These are phyloP conservation scores for Phascolomyces articulosus DNA, from an alignment of 371 early-diverging fungal species.

Conservation along the genomic window DNA sequence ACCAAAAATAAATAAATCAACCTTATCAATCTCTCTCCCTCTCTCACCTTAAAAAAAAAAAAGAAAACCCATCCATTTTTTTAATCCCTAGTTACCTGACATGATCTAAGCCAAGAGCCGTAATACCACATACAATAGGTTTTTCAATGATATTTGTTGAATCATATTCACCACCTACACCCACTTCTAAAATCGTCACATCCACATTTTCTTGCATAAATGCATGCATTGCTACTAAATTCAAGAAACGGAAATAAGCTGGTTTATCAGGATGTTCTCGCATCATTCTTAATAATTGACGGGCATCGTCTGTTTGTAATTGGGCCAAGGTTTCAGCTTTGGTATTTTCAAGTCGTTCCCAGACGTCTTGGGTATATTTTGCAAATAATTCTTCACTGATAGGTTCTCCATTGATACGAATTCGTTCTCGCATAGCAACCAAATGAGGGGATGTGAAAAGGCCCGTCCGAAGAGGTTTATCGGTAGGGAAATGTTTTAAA, in stretches of 20 bases:
- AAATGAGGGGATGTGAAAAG: slow-evolving; percentile 95
- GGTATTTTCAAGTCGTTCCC: slow-evolving; percentile 70
- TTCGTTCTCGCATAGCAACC: slow-evolving; percentile 91
- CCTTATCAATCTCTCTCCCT: too few relatives aligned
- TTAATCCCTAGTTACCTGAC: slow-evolving; percentile 24
- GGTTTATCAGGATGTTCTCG: slow-evolving; percentile 72
- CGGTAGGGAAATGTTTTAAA: slow-evolving; percentile 47
- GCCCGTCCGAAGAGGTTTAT: slow-evolving; percentile 60
- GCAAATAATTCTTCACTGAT: slow-evolving; percentile 78
- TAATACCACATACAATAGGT: slow-evolving; percentile 81
- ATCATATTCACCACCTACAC: slow-evolving; percentile 87
- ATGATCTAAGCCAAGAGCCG: slow-evolving; percentile 85
- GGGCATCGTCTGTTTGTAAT: slow-evolving; percentile 24
- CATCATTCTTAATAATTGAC: slow-evolving; percentile 30
- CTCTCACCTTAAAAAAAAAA: too few relatives aligned
- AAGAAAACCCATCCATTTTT: too few relatives aligned
- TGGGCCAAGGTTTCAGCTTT: slow-evolving; percentile 42
- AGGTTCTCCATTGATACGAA: slow-evolving; percentile 89
- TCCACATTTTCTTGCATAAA: slow-evolving; percentile 86
- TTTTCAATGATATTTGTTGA: slow-evolving; percentile 78
- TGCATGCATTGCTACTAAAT: slow-evolving; percentile 85
- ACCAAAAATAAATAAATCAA: too few relatives aligned
- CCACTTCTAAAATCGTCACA: slow-evolving; percentile 82
- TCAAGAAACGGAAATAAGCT: slow-evolving; percentile 89
- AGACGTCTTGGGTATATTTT: slow-evolving; percentile 86